Conservation (phyloP, 2,329 filamentous ascomycete genomes). For the Ophiostoma tasmaniense region DNA sequence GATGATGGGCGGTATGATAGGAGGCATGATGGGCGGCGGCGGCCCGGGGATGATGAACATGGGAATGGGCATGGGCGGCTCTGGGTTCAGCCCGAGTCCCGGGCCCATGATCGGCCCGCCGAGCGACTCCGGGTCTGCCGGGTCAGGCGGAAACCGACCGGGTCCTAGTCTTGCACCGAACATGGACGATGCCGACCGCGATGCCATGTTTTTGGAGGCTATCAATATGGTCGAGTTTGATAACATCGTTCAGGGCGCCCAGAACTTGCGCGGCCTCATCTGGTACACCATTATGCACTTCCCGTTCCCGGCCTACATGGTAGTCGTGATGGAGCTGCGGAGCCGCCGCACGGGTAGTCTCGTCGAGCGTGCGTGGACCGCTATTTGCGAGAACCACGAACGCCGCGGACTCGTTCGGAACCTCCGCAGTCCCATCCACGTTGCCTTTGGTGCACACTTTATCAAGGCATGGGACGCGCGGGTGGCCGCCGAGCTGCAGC, state of each 20-base stretch:
- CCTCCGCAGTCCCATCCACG: slow-evolving; percentile 47
- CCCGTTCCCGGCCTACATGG: slow-evolving; percentile 54
- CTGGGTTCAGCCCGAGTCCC: not conserved
- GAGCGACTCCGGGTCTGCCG: not conserved
- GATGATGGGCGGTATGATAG: not conserved
- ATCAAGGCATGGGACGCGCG: slow-evolving; percentile 56
- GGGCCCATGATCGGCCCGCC: slow-evolving; percentile 1
- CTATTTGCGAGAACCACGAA: slow-evolving; percentile 47
- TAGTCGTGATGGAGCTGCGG: slow-evolving; percentile 48
- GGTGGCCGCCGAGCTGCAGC: slow-evolving; percentile 36
- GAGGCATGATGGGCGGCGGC: not conserved
- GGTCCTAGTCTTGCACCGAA: not conserved
- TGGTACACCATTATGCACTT: slow-evolving; percentile 55
- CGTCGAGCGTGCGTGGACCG: slow-evolving; percentile 51
- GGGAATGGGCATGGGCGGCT: slow-evolving; percentile 6
- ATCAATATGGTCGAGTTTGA: slow-evolving; percentile 53
- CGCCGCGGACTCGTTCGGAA: slow-evolving; percentile 41
- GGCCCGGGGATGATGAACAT: slow-evolving; percentile 6
- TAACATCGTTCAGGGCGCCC: slow-evolving; percentile 44
- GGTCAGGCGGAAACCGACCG: not conserved
- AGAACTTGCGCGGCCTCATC: slow-evolving; percentile 43
- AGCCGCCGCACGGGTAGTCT: slow-evolving; percentile 44
- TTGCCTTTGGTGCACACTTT: slow-evolving; percentile 49
- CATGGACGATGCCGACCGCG: slow-evolving; percentile 38
- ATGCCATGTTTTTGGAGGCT: slow-evolving; percentile 45